phyloP scores from a whole-genome alignment of 2,329 filamentous ascomycete genomes.

The Fusarium sarcochroum region DNA sequence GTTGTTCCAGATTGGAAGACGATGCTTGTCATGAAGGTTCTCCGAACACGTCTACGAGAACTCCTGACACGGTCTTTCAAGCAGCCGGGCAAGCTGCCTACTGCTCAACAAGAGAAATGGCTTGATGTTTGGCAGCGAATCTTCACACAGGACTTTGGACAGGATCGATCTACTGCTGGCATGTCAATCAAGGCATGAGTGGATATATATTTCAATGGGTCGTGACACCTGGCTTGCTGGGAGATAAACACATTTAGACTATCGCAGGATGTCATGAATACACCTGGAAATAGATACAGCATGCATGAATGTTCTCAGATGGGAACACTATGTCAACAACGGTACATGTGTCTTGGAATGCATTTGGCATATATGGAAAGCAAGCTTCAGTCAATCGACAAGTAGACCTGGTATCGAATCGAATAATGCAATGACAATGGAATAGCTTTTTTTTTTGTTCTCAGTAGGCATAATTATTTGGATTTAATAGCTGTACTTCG shows the following conservation, averaged over 20 bases:
- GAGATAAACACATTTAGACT: background rate
- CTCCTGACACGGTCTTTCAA: constrained; percentile 80
- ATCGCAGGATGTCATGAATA: background rate
- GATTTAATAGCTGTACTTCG: constrained; percentile 16
- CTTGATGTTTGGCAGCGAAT: constrained; percentile 80
- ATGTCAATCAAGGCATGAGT: constrained; percentile 50
- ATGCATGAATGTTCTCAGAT: background rate
- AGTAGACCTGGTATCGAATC: background rate
- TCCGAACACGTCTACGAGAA: constrained; percentile 81
- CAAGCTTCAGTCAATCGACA: background rate
- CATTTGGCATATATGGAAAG: background rate
- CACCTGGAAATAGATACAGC: background rate
- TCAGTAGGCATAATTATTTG: background rate
- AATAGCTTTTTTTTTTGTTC: background rate
- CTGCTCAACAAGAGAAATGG: constrained; percentile 79
- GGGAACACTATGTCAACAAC: background rate
- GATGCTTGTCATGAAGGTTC: constrained; percentile 87
- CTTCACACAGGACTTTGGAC: constrained; percentile 68
- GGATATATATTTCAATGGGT: constrained; percentile 5
- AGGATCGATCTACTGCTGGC: constrained; percentile 49
- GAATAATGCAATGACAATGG: background rate
- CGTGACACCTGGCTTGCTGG: background rate
- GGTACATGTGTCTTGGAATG: background rate
- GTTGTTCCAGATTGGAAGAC: constrained; percentile 90
- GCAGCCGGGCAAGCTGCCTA: constrained; percentile 72